Conservation (phyloP, 202 grass and related monocot species). For the Zoysia matrella region DNA sequence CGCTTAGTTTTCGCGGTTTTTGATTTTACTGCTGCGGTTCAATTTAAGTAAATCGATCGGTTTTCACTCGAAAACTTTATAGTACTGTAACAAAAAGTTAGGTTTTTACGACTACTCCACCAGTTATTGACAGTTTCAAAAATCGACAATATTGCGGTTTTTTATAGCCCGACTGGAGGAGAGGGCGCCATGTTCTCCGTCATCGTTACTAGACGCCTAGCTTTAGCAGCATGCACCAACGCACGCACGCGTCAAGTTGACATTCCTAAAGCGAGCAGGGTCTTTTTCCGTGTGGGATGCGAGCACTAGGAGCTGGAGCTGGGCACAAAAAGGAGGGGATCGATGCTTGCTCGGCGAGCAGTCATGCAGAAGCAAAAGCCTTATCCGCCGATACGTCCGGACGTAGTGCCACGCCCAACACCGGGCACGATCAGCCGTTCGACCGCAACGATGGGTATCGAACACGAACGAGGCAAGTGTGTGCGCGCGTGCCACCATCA, state of each 20-base stretch:
- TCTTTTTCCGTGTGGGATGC: conserved; percentile 48
- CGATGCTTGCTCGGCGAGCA: neutral
- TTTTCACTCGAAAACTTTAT: no score
- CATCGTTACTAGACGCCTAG: neutral
- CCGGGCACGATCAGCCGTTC: neutral
- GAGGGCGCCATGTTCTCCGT: neutral
- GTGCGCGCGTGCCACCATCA: conserved; percentile 9
- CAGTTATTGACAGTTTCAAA: no score
- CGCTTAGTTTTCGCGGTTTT: no score
- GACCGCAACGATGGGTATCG: neutral
- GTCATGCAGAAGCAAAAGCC: neutral
- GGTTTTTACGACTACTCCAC: no score
- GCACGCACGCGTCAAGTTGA: conserved; percentile 43
- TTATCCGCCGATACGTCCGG: neutral
- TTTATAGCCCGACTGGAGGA: neutral
- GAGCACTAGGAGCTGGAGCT: conserved; percentile 22
- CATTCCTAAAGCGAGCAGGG: conserved; percentile 18
- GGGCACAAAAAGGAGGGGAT: neutral
- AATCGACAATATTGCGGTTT: no score
- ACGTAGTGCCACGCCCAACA: conserved; percentile 43
- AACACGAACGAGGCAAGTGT: neutral
- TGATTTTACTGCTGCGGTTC: no score
- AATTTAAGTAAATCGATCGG: no score
- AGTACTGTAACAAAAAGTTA: no score
- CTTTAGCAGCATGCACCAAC: neutral